Evolutionary conservation across 2,329 filamentous ascomycete genomes (phyloP).

Genomic region (Mariannaea sp.): DNA sequence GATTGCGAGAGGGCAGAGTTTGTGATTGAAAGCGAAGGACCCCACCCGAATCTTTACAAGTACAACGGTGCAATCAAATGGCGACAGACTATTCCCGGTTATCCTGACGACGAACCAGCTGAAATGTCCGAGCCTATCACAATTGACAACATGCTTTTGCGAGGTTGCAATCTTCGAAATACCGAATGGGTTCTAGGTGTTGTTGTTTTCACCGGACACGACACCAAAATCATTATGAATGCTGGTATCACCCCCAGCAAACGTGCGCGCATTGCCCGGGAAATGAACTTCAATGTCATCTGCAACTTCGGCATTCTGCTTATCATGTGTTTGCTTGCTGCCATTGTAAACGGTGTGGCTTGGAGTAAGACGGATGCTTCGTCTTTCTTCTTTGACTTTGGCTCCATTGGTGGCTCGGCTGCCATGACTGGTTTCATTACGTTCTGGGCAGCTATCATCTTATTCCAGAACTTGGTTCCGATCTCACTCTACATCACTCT

Average conservation of each 20-base stretch:
- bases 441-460: slow-evolving; percentile 92
- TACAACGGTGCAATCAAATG: slow-evolving; percentile 91
- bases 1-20: slow-evolving; percentile 93
- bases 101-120: slow-evolving; percentile 64
- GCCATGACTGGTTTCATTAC: slow-evolving; percentile 89
- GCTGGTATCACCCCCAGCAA: slow-evolving; percentile 94
- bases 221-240: slow-evolving; percentile 99
- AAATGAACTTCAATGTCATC: slow-evolving; percentile 96
- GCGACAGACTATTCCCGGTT: slow-evolving; percentile 72
- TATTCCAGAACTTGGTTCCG: slow-evolving; percentile 98
- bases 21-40: slow-evolving; percentile 83
- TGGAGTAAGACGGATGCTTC: slow-evolving; percentile 80
- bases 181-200: slow-evolving; percentile 95
- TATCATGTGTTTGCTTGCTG: slow-evolving; percentile 85
- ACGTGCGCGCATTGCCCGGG: slow-evolving; percentile 85
- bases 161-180: slow-evolving; percentile 91
- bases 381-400: slow-evolving; percentile 81
- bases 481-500: slow-evolving; percentile 98
- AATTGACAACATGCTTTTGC: slow-evolving; percentile 93
- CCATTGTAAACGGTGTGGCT: slow-evolving; percentile 80
- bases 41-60: slow-evolving; percentile 92
- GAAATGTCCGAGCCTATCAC: slow-evolving; percentile 91
- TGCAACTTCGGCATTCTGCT: slow-evolving; percentile 94
- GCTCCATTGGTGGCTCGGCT: slow-evolving; percentile 76
- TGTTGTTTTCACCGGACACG: slow-evolving; percentile 91